Base-by-base conservation (phyloP, 2,329 filamentous ascomycete species). In the Whalleya microplaca region DNA sequence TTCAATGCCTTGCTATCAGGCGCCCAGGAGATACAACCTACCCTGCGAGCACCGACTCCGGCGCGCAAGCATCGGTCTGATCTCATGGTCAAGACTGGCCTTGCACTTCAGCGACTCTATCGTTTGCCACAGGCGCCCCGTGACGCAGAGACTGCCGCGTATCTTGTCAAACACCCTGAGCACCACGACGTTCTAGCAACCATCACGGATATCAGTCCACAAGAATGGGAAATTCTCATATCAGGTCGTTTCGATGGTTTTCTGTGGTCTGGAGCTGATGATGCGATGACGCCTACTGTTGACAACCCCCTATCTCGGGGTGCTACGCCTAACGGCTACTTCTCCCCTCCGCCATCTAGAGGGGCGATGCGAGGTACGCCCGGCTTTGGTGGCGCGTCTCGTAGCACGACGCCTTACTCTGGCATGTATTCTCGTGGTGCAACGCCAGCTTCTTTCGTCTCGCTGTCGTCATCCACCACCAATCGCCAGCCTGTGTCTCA, bases 191-290 rank as follows among this genome's bases (percentile, higher is more conserved):
- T 96, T 29, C 84, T 98, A 2, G 87, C 91, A 41, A 96, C 94
- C 0, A 82, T 97, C 48, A 88, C 90, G 37, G 91, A 93, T 50
- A 95, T 98, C 65, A 95, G 89, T 69, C 84, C 87, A 45, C 90
- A 91, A n/a, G 94, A 98, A 73, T 98, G 94, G 94, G 94, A 97
- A 61, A 96, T 98, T 53, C 81, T 98, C 12, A 91, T 89, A 3
- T 97, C 94, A 0, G 94, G 94, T 23, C 89, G 94, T 23, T 98
- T 98, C 67, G 93, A 97, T 69, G 94, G 94, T 3, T 98, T 98
- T 75, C 81, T 97, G 19, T 96, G 94, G 86, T 96, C 92, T 44
- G 94, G 94, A 20, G 92, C 91, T n/a, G 82, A 84, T 21, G 79
- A 80, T 42, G 68, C 66, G 27, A 64, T 68, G 7, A 66, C 66